These are phyloP conservation scores for Viola pubescens DNA, from an alignment of 441 rosid genomes.

Conservation along the genomic window DNA sequence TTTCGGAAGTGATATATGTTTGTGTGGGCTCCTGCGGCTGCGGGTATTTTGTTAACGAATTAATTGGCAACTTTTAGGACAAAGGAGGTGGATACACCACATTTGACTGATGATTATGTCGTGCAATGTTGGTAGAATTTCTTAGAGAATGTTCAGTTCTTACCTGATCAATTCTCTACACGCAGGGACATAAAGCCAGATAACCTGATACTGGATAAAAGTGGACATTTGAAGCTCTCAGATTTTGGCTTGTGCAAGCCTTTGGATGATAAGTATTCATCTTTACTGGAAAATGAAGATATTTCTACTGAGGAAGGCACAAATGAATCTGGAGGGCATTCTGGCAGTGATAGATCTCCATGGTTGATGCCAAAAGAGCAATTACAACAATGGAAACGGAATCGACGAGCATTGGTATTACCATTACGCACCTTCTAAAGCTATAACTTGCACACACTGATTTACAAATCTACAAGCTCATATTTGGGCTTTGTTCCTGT, in stretches of 20 bases:
- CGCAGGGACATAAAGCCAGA: constrained; percentile 92
- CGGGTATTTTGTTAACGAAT: too few species aligned
- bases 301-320: constrained; percentile 42
- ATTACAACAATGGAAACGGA: constrained; percentile 80
- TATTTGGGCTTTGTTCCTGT: not conserved
- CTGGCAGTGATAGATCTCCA: constrained; percentile 46
- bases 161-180: constrained; percentile 9
- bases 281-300: constrained; percentile 63
- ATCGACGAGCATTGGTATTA: constrained; percentile 85
- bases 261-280: constrained; percentile 75
- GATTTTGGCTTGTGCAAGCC: constrained; percentile 98
- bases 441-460: not conserved
- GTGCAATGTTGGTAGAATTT: not conserved
- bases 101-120: too few species aligned
- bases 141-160: constrained; percentile 10
- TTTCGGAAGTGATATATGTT: too few species aligned
- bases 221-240: constrained; percentile 94
- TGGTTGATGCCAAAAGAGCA: constrained; percentile 88
- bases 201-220: constrained; percentile 79
- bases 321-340: constrained; percentile 34
- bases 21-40: too few species aligned
- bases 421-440: constrained; percentile 13
- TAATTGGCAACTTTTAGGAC: too few species aligned
- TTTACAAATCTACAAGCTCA: not conserved
- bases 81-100: too few species aligned